phyloP scores from a whole-genome alignment of 768 basidiomycete genomes.

The Podaxis sp. region DNA sequence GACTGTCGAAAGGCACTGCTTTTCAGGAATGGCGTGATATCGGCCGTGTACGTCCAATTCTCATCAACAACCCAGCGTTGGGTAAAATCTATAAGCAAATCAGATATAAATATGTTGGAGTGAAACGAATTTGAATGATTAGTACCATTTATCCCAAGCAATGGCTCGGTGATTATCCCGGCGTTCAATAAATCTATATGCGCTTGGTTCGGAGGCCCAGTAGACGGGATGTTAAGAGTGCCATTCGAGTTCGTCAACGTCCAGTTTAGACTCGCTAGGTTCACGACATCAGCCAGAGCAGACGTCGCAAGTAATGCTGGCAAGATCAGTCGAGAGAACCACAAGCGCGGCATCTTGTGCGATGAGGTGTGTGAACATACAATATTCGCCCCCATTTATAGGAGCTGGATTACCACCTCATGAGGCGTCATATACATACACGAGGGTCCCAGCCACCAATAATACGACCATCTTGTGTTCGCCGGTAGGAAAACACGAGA shows the following conservation, averaged over 20 bases:
- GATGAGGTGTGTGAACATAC: not conserved
- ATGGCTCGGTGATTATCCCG: slow-evolving; percentile 53
- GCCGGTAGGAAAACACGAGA: not conserved
- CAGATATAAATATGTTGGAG: not conserved
- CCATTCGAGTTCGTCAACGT: slow-evolving; percentile 54
- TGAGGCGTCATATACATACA: not conserved
- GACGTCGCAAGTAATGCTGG: not conserved
- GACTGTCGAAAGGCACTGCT: slow-evolving; percentile 20
- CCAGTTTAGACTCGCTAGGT: slow-evolving; percentile 49
- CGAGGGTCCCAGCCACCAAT: not conserved
- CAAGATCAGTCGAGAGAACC: slow-evolving; percentile 3
- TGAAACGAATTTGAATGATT: not conserved
- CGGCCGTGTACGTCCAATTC: slow-evolving; percentile 61
- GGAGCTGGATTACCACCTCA: not conserved
- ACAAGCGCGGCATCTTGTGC: not conserved
- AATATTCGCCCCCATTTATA: not conserved
- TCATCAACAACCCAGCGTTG: slow-evolving; percentile 57
- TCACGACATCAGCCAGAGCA: slow-evolving; percentile 25
- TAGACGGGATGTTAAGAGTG: slow-evolving; percentile 50
- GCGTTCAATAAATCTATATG: slow-evolving; percentile 54
- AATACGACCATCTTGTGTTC: not conserved
- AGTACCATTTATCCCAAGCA: slow-evolving; percentile 55
- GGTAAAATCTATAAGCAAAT: slow-evolving; percentile 40
- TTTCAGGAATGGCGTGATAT: slow-evolving; percentile 42
- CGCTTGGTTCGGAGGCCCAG: slow-evolving; percentile 47